Conservation (phyloP, 495 filamentous ascomycete genomes). For the Podospora conica region DNA sequence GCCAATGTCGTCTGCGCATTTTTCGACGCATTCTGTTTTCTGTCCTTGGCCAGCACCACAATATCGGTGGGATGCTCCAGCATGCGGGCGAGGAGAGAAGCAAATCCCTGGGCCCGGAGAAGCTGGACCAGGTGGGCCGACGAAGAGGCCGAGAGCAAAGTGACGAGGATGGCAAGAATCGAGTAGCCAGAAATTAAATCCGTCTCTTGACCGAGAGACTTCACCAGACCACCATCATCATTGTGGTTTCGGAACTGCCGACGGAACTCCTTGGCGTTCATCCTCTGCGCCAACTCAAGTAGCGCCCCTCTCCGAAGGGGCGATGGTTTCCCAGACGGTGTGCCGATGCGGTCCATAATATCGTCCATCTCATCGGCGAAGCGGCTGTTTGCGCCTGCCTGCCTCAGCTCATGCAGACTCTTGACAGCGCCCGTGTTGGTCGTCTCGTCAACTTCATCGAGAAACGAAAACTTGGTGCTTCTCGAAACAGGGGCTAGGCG, state of each 20-base stretch:
- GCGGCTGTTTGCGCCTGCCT: conserved; percentile 76
- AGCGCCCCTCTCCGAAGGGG: conserved; percentile 45
- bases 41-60: conserved; percentile 48
- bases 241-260: conserved; percentile 70
- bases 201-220: conserved; percentile 44
- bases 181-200: conserved; percentile 54
- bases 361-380: conserved; percentile 76
- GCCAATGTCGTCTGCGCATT: conserved; percentile 48
- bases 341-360: conserved; percentile 75
- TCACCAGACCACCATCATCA: conserved; percentile 62
- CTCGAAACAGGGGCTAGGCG: conserved; percentile 29
- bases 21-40: conserved; percentile 64
- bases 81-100: conserved; percentile 46
- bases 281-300: conserved; percentile 67
- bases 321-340: conserved; percentile 41
- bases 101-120: conserved; percentile 43
- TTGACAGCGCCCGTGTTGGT: conserved; percentile 55
- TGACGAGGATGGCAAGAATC: conserved; percentile 50
- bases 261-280: conserved; percentile 58
- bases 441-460: conserved; percentile 49
- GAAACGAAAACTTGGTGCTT: conserved; percentile 23
- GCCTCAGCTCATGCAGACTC: conserved; percentile 84
- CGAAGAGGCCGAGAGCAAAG: conserved; percentile 48
- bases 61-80: conserved; percentile 51
- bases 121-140: conserved; percentile 45